These are phyloP conservation scores for Plasmodium reichenowi DNA, from an alignment of 169 alveolate species.

Conservation along the genomic window DNA sequence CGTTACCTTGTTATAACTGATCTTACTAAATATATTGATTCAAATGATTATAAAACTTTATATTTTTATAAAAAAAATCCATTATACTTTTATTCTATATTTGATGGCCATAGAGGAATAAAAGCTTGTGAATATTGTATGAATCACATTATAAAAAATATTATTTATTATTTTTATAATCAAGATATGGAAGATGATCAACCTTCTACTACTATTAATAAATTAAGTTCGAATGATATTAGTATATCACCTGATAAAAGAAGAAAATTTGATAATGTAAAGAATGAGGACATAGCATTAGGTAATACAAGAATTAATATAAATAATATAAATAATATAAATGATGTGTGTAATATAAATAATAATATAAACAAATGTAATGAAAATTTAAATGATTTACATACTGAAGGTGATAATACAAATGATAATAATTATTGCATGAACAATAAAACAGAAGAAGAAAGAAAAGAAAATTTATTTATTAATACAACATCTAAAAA, in stretches of 20 bases:
- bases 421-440: no score
- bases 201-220: not conserved
- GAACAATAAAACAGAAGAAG: no score
- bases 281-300: no score
- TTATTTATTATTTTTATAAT: slow-evolving; percentile 51
- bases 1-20: slow-evolving; percentile 47
- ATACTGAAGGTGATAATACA: no score
- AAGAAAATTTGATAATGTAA: not conserved
- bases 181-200: slow-evolving; percentile 11
- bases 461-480: no score
- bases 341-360: no score
- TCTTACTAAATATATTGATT: slow-evolving; percentile 44
- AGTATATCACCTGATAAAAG: not conserved
- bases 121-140: slow-evolving; percentile 72
- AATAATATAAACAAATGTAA: no score
- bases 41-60: slow-evolving; percentile 68
- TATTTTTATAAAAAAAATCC: slow-evolving; percentile 61
- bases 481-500: no score
- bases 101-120: slow-evolving; percentile 74
- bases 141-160: slow-evolving; percentile 52
- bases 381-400: no score
- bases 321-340: no score
- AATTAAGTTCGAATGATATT: not conserved
- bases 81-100: slow-evolving; percentile 45
- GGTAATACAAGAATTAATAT: no score